Conservation (phyloP, 805 yeast genomes). For the Candida sanyiensis region DNA sequence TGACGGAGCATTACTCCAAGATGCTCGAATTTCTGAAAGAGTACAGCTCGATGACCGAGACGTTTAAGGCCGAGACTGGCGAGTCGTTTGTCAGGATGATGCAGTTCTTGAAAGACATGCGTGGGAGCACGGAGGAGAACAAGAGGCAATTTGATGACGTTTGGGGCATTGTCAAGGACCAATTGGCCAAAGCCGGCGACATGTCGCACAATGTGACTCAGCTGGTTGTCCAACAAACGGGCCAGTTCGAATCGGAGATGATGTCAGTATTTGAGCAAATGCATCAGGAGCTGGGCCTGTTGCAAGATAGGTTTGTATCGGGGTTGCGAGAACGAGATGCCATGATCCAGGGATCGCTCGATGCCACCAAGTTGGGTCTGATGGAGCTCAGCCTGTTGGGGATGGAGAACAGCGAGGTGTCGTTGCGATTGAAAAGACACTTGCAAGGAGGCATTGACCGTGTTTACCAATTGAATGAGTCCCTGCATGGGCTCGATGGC, state of each 20-base stretch:
- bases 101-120: conserved; percentile 14
- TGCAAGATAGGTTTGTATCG: conserved; percentile 13
- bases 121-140: conserved; percentile 6
- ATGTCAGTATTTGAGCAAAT: conserved; percentile 13
- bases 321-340: conserved; percentile 14
- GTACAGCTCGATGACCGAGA: conserved; percentile 15
- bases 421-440: conserved; percentile 1
- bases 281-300: conserved; percentile 6
- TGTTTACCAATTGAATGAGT: background rate
- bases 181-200: conserved; percentile 15
- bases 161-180: conserved; percentile 12
- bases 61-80: conserved; percentile 17
- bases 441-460: background rate
- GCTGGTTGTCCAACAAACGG: conserved; percentile 11
- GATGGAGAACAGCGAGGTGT: conserved; percentile 1
- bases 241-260: conserved; percentile 11
- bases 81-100: conserved; percentile 10
- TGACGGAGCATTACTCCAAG: conserved; percentile 33
- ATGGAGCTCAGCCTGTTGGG: conserved; percentile 2
- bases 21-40: conserved; percentile 18
- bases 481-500: conserved; percentile 1
- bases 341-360: background rate
- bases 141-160: conserved; percentile 11
- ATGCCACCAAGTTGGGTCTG: background rate
- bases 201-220: conserved; percentile 15